Evolutionary conservation across 352 stramenopile species (phyloP).

Genomic region (Phytophthora fragariaefolia): DNA sequence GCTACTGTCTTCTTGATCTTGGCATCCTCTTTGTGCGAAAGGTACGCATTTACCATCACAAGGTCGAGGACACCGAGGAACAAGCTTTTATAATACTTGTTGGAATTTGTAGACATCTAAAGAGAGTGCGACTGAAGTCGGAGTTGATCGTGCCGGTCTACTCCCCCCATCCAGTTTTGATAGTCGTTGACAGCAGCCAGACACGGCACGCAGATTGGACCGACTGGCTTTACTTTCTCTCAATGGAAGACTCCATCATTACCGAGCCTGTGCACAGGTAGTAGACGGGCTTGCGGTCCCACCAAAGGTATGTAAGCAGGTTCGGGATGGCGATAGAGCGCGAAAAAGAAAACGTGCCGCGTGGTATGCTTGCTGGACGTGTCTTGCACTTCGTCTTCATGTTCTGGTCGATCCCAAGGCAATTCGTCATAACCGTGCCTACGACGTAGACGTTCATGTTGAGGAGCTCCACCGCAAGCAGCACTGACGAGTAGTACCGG

Average conservation of each 20-base stretch:
- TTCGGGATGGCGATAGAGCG: slow-evolving; percentile 10
- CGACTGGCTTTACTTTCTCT: slow-evolving; percentile 27
- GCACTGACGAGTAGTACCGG: neutral
- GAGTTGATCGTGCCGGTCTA: slow-evolving; percentile 30
- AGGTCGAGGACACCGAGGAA: slow-evolving; percentile 15
- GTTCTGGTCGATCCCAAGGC: slow-evolving; percentile 7
- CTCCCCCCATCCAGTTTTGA: slow-evolving; percentile 36
- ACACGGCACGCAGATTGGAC: slow-evolving; percentile 11
- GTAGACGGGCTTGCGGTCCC: slow-evolving; percentile 40
- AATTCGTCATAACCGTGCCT: slow-evolving; percentile 1
- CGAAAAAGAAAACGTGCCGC: slow-evolving; percentile 12
- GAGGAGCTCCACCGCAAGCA: neutral
- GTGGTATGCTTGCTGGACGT: neutral
- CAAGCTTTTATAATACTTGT: slow-evolving; percentile 32
- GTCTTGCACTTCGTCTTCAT: slow-evolving; percentile 12
- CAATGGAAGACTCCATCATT: slow-evolving; percentile 15
- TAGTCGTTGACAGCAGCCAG: slow-evolving; percentile 27
- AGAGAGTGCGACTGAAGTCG: slow-evolving; percentile 29
- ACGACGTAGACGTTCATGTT: neutral
- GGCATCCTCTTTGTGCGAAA: neutral
- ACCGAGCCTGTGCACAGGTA: slow-evolving; percentile 29
- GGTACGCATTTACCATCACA: slow-evolving; percentile 6
- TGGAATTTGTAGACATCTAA: slow-evolving; percentile 7
- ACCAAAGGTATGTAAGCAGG: slow-evolving; percentile 25
- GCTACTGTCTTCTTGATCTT: neutral